Conservation (phyloP, 2,329 filamentous ascomycete genomes). For the Diaporthe vaccinii region DNA sequence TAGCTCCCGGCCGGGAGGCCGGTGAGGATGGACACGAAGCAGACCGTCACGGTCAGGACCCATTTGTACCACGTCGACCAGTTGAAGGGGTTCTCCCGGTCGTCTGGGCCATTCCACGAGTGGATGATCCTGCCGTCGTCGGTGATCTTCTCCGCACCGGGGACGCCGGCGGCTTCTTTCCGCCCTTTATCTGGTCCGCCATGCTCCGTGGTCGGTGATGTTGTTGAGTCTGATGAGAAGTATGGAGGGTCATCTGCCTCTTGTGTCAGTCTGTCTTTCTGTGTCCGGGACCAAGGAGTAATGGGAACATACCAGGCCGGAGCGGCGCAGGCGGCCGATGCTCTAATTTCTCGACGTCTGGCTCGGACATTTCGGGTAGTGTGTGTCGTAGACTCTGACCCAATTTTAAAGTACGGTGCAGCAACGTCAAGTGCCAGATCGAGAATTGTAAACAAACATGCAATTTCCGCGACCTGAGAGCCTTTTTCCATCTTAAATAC, state of each 20-base stretch:
- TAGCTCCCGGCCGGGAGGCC: conserved; percentile 36
- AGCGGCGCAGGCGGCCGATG: conserved; percentile 13
- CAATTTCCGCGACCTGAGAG: background rate
- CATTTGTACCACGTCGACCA: conserved; percentile 63
- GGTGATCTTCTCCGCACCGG: conserved; percentile 30
- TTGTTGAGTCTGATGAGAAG: conserved; percentile 23
- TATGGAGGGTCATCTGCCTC: background rate
- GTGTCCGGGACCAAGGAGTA: background rate
- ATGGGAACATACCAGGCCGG: conserved; percentile 9
- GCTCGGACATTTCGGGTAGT: conserved; percentile 20
- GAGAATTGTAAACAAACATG: background rate
- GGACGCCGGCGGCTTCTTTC: conserved; percentile 3
- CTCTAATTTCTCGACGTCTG: conserved; percentile 32
- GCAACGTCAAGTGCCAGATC: background rate
- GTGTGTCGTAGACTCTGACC: background rate
- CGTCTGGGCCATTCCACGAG: conserved; percentile 61
- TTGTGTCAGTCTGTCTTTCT: background rate
- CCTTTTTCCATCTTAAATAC: conserved; percentile 7
- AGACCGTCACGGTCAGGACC: conserved; percentile 44
- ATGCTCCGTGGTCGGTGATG: background rate
- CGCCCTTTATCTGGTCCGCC: conserved; percentile 7
- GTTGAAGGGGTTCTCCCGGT: conserved; percentile 65
- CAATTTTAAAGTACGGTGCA: background rate
- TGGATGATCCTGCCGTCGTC: conserved; percentile 57
- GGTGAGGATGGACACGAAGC: conserved; percentile 37